phyloP scores from a whole-genome alignment of 2,329 filamentous ascomycete species.

The Hypoxylon sp. region DNA sequence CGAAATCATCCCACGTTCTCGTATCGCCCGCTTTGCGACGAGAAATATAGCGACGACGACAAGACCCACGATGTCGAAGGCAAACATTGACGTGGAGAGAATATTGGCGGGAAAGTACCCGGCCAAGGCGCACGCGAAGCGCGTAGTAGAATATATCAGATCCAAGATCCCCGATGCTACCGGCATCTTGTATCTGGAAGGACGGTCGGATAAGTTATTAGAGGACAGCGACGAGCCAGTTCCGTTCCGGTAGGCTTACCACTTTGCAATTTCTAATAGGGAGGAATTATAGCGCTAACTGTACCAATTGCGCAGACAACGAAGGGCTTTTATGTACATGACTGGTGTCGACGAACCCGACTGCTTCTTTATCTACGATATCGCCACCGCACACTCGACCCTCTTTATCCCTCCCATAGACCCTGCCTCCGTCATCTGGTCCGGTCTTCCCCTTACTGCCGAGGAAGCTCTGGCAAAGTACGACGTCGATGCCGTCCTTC shows the following conservation, averaged over 20 bases:
- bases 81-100: constrained; percentile 62
- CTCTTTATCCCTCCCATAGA: constrained; percentile 93
- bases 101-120: constrained; percentile 78
- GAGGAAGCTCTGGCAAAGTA: constrained; percentile 83
- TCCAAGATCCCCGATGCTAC: constrained; percentile 74
- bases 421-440: constrained; percentile 93
- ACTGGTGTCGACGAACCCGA: constrained; percentile 87
- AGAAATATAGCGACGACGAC: constrained; percentile 30
- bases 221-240: constrained; percentile 91
- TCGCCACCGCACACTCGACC: constrained; percentile 78
- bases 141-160: constrained; percentile 84
- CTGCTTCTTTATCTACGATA: constrained; percentile 85
- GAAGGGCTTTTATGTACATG: constrained; percentile 94
- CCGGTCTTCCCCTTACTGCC: constrained; percentile 83
- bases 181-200: constrained; percentile 90
- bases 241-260: constrained; percentile 77
- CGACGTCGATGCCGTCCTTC: constrained; percentile 84
- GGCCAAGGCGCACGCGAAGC: constrained; percentile 87
- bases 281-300: constrained; percentile 8
- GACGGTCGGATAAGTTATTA: constrained; percentile 82
- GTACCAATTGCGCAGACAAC: constrained; percentile 73
- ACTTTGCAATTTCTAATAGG: background rate
- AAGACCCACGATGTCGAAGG: constrained; percentile 49
- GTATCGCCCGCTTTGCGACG: constrained; percentile 29
- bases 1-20: constrained; percentile 38